Conservation (phyloP, 106 monocot genomes). For the Agapanthus africanus region DNA sequence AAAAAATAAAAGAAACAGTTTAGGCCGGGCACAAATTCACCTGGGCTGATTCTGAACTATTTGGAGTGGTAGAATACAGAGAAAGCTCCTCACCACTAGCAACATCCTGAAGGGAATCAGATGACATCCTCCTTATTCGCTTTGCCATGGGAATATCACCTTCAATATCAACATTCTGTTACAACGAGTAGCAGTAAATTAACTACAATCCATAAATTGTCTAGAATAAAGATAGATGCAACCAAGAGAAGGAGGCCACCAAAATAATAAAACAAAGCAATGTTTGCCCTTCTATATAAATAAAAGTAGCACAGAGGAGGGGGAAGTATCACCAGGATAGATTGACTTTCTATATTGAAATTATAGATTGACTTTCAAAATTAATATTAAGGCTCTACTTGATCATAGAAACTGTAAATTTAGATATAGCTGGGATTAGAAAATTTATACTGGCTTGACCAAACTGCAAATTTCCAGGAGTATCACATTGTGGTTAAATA, state of each 20-base stretch:
- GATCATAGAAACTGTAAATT: too few species aligned
- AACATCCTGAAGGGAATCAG: slow-evolving; percentile 69
- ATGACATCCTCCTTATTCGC: slow-evolving; percentile 49
- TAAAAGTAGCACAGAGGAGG: not conserved
- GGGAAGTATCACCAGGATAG: too few species aligned
- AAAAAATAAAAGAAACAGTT: not conserved
- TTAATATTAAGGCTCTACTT: too few species aligned
- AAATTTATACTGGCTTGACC: not conserved
- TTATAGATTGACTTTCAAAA: too few species aligned
- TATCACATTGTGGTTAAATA: not conserved
- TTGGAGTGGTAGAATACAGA: slow-evolving; percentile 54
- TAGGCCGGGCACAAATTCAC: slow-evolving; percentile 20
- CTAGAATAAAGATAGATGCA: not conserved
- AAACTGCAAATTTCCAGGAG: not conserved
- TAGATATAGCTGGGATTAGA: not conserved
- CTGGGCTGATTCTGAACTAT: slow-evolving; percentile 69
- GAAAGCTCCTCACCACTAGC: slow-evolving; percentile 76
- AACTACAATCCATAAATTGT: not conserved
- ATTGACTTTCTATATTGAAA: too few species aligned
- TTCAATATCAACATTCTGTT: slow-evolving; percentile 65
- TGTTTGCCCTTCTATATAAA: not conserved
- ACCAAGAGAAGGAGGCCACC: not conserved
- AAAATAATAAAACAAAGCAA: not conserved
- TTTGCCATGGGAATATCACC: slow-evolving; percentile 63
- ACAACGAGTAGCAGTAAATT: not conserved